phyloP scores from a whole-genome alignment of 2,329 filamentous ascomycete species.

The Pseudodiploospora longispora region DNA sequence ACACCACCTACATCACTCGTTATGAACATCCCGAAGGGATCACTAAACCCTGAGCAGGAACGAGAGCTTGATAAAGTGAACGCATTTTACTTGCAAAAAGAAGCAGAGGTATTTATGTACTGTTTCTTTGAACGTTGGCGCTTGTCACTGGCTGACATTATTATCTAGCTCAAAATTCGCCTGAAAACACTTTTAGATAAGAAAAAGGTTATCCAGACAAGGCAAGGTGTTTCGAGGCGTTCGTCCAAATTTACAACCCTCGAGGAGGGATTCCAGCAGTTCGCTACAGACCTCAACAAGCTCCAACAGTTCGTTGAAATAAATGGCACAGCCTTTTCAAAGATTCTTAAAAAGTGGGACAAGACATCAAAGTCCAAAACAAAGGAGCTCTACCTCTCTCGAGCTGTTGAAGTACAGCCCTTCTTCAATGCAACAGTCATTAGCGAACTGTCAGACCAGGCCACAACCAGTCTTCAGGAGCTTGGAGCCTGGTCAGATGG shows the following conservation, averaged over 20 bases:
- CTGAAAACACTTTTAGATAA: conserved; percentile 90
- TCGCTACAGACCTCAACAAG: conserved; percentile 94
- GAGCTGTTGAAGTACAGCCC: conserved; percentile 93
- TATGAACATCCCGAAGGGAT: conserved; percentile 18
- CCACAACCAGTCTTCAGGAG: conserved; percentile 90
- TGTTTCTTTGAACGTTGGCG: neutral
- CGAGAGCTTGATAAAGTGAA: conserved; percentile 98
- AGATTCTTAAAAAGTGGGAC: conserved; percentile 99
- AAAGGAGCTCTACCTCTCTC: conserved; percentile 92
- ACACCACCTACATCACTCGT: conserved; percentile 10
- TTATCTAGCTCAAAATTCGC: conserved; percentile 73
- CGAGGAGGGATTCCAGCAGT: conserved; percentile 95
- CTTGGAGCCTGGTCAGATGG: conserved; percentile 96
- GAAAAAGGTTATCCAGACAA: conserved; percentile 81
- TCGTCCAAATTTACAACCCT: conserved; percentile 92
- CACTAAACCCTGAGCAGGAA: conserved; percentile 58
- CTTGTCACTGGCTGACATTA: neutral
- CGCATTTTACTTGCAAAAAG: conserved; percentile 93
- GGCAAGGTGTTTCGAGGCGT: conserved; percentile 71
- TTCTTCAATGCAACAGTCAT: conserved; percentile 98
- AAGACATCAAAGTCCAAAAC: conserved; percentile 99
- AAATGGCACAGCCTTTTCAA: conserved; percentile 95
- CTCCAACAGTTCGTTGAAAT: conserved; percentile 98
- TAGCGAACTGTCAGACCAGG: conserved; percentile 91
- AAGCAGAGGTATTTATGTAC: conserved; percentile 66